phyloP scores from a whole-genome alignment of 192 early-diverging fungal species.

The Mortierella alpina region DNA sequence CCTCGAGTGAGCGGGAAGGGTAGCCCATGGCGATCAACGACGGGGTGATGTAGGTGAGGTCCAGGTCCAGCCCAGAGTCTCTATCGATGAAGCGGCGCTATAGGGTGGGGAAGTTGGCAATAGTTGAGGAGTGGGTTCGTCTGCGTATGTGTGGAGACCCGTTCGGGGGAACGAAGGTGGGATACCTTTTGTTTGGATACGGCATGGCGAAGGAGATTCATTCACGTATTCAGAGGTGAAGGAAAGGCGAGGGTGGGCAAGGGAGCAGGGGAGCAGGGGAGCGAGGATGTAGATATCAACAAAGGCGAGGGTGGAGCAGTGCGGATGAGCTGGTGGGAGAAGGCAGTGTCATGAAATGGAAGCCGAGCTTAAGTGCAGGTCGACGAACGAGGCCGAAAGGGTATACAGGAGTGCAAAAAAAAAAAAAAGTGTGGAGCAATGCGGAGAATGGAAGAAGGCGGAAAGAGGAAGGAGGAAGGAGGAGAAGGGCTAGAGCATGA shows the following conservation, averaged over 20 bases:
- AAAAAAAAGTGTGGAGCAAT: no score
- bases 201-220: conserved; percentile 48
- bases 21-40: conserved; percentile 69
- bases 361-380: neutral
- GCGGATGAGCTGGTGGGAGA: neutral
- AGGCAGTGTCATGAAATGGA: neutral
- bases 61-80: conserved; percentile 59
- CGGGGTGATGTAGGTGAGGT: conserved; percentile 59
- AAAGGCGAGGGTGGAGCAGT: no score
- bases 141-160: no score
- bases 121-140: no score
- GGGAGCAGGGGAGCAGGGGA: neutral
- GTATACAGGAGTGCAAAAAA: neutral
- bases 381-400: neutral
- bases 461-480: neutral
- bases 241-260: neutral
- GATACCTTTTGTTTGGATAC: conserved; percentile 50
- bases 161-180: neutral
- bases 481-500: neutral
- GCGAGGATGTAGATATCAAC: neutral
- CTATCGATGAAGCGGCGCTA: conserved; percentile 54
- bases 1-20: conserved; percentile 63
- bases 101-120: neutral
- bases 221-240: conserved; percentile 6
- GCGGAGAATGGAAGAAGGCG: neutral